Conservation (phyloP, 2,329 filamentous ascomycete genomes). For the Blastomyces gilchristii region DNA sequence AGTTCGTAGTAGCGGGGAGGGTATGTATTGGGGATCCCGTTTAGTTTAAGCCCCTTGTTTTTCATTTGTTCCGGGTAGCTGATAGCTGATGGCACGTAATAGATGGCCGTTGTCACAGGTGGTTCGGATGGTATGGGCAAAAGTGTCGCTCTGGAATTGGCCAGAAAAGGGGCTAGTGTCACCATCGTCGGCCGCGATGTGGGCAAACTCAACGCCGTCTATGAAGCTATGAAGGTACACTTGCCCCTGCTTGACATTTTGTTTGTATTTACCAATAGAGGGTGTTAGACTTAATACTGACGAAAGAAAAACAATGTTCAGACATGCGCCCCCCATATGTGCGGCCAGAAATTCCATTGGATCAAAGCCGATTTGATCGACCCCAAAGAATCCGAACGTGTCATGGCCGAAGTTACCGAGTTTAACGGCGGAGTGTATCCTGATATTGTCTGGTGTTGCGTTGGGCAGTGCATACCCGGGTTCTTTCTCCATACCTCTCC, state of each 20-base stretch:
- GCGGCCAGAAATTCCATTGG: constrained; percentile 67
- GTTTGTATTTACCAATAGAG: neutral
- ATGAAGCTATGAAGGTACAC: constrained; percentile 54
- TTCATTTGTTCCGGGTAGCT: constrained; percentile 7
- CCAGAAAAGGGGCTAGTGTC: constrained; percentile 74
- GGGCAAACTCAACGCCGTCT: constrained; percentile 60
- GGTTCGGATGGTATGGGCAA: constrained; percentile 89
- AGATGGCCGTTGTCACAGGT: constrained; percentile 86
- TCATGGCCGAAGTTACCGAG: constrained; percentile 59
- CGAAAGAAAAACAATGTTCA: constrained; percentile 25
- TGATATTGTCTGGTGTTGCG: constrained; percentile 86
- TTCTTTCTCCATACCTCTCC: constrained; percentile 69
- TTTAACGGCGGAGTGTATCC: constrained; percentile 69
- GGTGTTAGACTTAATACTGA: neutral
- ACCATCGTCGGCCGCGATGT: constrained; percentile 73
- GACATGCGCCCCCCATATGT: constrained; percentile 54
- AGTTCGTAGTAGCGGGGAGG: constrained; percentile 76
- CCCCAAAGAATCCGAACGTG: constrained; percentile 55
- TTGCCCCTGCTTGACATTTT: neutral
- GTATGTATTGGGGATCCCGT: constrained; percentile 38
- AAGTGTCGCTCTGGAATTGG: constrained; percentile 60
- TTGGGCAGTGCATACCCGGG: constrained; percentile 61
- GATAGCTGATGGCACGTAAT: constrained; percentile 5
- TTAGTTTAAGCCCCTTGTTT: neutral
- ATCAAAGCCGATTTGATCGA: constrained; percentile 73